Conservation (phyloP, 2,329 filamentous ascomycete species). For the Sclerotinia nivalis region DNA sequence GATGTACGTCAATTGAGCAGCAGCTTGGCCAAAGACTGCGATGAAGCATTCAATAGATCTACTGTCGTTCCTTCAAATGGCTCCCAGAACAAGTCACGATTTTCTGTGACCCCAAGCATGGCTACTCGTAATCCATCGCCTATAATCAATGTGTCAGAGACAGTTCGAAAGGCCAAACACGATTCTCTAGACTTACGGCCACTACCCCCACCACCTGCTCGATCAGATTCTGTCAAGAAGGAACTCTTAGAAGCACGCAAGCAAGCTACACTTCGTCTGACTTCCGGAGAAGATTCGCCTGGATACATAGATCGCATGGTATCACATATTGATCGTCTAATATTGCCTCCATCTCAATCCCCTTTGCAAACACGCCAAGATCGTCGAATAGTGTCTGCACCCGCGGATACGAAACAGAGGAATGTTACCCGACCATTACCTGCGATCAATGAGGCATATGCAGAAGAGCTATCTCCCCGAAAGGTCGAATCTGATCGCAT, state of each 20-base stretch:
- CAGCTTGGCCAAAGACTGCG: slow-evolving; percentile 85
- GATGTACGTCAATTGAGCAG: slow-evolving; percentile 82
- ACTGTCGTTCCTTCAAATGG: slow-evolving; percentile 44
- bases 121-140: slow-evolving; percentile 14
- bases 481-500: slow-evolving; percentile 30
- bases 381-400: slow-evolving; percentile 50
- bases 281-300: slow-evolving; percentile 39
- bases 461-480: slow-evolving; percentile 32
- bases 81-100: slow-evolving; percentile 14
- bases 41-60: slow-evolving; percentile 83
- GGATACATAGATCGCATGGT: slow-evolving; percentile 61
- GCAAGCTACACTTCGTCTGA: slow-evolving; percentile 37
- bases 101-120: slow-evolving; percentile 17
- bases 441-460: slow-evolving; percentile 37
- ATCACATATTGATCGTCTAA: slow-evolving; percentile 58
- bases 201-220: slow-evolving; percentile 38
- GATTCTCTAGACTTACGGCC: slow-evolving; percentile 35
- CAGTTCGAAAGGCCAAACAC: slow-evolving; percentile 24
- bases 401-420: slow-evolving; percentile 35
- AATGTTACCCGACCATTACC: slow-evolving; percentile 29
- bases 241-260: slow-evolving; percentile 39
- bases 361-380: slow-evolving; percentile 27
- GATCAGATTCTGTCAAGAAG: slow-evolving; percentile 37
- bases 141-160: slow-evolving; percentile 1
- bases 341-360: slow-evolving; percentile 44